Percentiles rank a stretch among this genome's conserved stretches.
These are phyloP conservation scores for Metschnikowia reukaufii DNA, from an alignment of 805 yeast species.

Conservation along the genomic window DNA sequence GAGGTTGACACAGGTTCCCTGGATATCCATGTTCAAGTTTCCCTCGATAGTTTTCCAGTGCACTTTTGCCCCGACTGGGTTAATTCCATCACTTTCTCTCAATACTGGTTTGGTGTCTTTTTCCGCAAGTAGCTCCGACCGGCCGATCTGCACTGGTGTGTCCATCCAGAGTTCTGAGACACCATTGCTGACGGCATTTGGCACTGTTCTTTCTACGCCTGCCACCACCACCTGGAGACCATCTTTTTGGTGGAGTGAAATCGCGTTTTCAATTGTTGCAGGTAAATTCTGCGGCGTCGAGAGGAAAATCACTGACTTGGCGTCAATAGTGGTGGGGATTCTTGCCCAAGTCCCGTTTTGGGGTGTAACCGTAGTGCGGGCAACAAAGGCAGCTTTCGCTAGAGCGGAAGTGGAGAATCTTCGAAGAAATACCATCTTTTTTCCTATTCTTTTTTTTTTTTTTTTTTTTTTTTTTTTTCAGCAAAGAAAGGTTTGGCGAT, in stretches of 20 bases:
- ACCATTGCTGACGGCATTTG: conserved; percentile 34
- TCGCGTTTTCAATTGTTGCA: conserved; percentile 30
- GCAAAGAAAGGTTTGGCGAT: too few species aligned
- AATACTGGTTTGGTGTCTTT: conserved; percentile 26
- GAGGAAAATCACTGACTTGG: conserved; percentile 35
- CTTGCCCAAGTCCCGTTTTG: background rate
- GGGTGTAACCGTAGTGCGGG: conserved; percentile 19
- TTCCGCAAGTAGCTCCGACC: conserved; percentile 22
- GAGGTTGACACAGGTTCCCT: conserved; percentile 20
- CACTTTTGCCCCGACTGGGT: conserved; percentile 34
- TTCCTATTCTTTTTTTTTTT: background rate
- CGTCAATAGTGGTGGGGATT: conserved; percentile 15
- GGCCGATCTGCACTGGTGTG: conserved; percentile 21
- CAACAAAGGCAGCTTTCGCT: conserved; percentile 12
- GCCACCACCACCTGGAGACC: conserved; percentile 40
- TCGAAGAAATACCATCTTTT: conserved; percentile 4
- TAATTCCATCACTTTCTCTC: conserved; percentile 36
- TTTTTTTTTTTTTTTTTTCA: background rate
- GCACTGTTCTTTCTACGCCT: conserved; percentile 39
- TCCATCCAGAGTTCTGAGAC: conserved; percentile 42
- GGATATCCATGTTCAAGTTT: conserved; percentile 23
- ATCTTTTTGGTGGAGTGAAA: conserved; percentile 25
- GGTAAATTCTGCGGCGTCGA: conserved; percentile 38
- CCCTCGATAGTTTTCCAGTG: conserved; percentile 40
- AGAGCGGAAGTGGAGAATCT: conserved; percentile 10